These are phyloP conservation scores for Ophidiomyces ophidiicola DNA, from an alignment of 2,329 filamentous ascomycete genomes.

Conservation along the genomic window DNA sequence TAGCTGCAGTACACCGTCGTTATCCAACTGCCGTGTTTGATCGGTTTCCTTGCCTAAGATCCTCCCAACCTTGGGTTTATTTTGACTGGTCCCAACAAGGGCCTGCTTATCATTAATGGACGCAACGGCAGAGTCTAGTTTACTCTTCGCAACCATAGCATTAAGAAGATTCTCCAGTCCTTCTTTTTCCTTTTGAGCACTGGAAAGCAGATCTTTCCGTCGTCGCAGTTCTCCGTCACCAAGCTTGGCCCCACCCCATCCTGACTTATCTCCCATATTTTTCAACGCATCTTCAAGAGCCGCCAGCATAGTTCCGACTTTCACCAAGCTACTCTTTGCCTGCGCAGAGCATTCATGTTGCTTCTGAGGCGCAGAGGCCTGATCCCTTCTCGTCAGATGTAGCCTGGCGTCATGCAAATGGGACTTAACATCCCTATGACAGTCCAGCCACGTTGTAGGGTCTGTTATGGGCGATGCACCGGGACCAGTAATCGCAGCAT, in stretches of 20 bases:
- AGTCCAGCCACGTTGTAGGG: constrained; percentile 51
- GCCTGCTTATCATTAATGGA: constrained; percentile 36
- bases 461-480: constrained; percentile 33
- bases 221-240: constrained; percentile 51
- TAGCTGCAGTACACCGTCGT: constrained; percentile 51
- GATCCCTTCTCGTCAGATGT: constrained; percentile 48
- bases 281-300: constrained; percentile 47
- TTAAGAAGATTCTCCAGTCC: constrained; percentile 49
- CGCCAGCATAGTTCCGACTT: constrained; percentile 43
- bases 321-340: constrained; percentile 48
- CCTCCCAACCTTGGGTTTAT: constrained; percentile 33
- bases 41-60: constrained; percentile 47
- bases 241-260: constrained; percentile 29
- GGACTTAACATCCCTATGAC: constrained; percentile 47
- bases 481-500: constrained; percentile 34
- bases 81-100: constrained; percentile 25
- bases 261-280: constrained; percentile 24
- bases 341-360: constrained; percentile 52
- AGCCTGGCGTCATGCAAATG: constrained; percentile 49
- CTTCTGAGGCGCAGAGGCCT: constrained; percentile 45
- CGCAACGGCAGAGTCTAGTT: constrained; percentile 36
- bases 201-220: constrained; percentile 45
- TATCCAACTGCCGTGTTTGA: constrained; percentile 50
- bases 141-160: constrained; percentile 43
- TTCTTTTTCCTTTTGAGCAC: constrained; percentile 49